Base-by-base conservation (phyloP, 345 rosid genomes). In the Boechera divaricarpa region DNA sequence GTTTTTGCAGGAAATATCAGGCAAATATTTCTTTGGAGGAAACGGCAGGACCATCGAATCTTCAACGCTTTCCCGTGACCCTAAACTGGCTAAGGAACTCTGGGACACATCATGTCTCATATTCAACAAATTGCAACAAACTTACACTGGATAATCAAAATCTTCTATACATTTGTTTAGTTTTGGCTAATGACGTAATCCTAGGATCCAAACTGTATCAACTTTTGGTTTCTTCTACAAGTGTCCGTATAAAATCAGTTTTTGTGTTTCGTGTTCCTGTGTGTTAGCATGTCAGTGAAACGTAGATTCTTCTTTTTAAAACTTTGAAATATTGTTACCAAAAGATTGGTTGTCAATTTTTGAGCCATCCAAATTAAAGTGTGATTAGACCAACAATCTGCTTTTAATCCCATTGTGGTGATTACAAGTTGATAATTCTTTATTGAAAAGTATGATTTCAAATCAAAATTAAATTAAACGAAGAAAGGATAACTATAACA, bases 1-100 rank as follows among this genome's bases (percentile, higher is more conserved):
- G 64, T 53, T 67, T 56, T 3, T 74, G 74, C 88, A 91, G 98
- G 91, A 86, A 76, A 72, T 58, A 41, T 91, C 96, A n/a, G 92
- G 92, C 63, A 81, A 73, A 35, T 88, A 88, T 77, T 91, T 86
- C 82, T 92, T 91, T 69, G 97, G 99, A 64, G 97, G 97, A 49
- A 82, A 86, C 7, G 96, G 97, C 24, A 80, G 87, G 76, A 86
- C 80, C 31, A 53, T 92, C 6, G 63, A 75, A 47, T 88, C 98
- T 13, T 89, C 98, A 5, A 47, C 64, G 5, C 63, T 83, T 81
- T 90, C 98, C 11, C 55, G 62, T 21, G 70, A 85, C n/a, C 59
- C 58, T 5, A 82, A 56, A 77, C 87, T 89, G 45, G 90, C 90
- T 3, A 82, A 73, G 70, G 83, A 87, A 73, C 88, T 95, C 7